A percentile compares a stretch with the other conserved stretches of the same genome.
Evolutionary conservation across 2,329 filamentous ascomycete species (phyloP).

Genomic region (Escovopsis sp.): DNA sequence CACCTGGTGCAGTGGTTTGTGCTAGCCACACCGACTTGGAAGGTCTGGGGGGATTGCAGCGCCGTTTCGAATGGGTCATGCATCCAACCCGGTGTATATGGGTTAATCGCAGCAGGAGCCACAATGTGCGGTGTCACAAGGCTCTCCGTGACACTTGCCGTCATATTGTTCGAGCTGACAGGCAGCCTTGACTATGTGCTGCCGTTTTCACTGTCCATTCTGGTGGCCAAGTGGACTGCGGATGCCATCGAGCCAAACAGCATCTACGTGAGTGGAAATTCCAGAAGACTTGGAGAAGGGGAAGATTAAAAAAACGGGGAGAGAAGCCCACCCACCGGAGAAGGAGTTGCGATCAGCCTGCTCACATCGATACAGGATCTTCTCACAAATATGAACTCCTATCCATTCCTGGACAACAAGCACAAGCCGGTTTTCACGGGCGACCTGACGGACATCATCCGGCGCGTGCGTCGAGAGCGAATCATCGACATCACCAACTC

Average conservation of each 20-base stretch:
- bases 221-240: constrained; percentile 96
- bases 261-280: constrained; percentile 54
- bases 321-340: too few relatives aligned
- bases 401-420: constrained; percentile 95
- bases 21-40: constrained; percentile 53
- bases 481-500: constrained; percentile 82
- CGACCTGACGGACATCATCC: constrained; percentile 75
- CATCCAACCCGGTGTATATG: constrained; percentile 94
- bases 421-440: constrained; percentile 82
- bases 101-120: constrained; percentile 82
- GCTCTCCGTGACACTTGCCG: constrained; percentile 80
- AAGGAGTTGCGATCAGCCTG: neutral
- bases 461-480: constrained; percentile 57
- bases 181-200: constrained; percentile 90
- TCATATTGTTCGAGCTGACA: constrained; percentile 92
- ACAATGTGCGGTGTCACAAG: constrained; percentile 97
- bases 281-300: neutral
- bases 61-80: constrained; percentile 61
- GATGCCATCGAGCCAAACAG: constrained; percentile 88
- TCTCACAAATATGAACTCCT: constrained; percentile 91
- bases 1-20: constrained; percentile 75
- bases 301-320: neutral
- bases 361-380: constrained; percentile 46
- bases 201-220: constrained; percentile 80
- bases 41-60: constrained; percentile 62